These are phyloP conservation scores for Prinsepia uniflora DNA, from an alignment of 306 rosid genomes.

Conservation along the genomic window DNA sequence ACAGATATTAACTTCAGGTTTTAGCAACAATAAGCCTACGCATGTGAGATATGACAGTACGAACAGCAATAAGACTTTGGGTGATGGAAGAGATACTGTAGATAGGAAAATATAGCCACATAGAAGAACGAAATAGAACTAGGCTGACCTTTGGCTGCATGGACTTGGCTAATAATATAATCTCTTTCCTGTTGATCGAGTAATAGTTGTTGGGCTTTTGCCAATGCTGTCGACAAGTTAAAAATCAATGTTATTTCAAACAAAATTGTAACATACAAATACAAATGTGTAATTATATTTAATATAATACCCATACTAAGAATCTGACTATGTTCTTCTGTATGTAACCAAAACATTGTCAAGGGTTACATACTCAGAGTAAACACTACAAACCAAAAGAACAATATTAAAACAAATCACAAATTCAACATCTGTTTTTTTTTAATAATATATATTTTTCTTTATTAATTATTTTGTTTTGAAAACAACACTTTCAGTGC, in stretches of 20 bases:
- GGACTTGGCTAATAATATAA: constrained; percentile 79
- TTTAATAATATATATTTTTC: too few relatives aligned
- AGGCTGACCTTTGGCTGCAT: constrained; percentile 84
- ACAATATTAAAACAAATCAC: background rate
- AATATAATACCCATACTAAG: background rate
- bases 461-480: background rate
- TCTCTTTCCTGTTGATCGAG: constrained; percentile 93
- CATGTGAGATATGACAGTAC: background rate
- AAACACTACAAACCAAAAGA: background rate
- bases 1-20: background rate
- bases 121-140: constrained; percentile 4
- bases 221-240: constrained; percentile 65
- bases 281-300: background rate
- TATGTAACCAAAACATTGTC: background rate
- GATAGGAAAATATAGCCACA: constrained; percentile 6
- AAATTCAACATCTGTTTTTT: background rate
- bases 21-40: background rate
- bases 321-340: background rate
- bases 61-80: background rate
- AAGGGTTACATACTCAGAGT: background rate
- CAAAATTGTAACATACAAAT: constrained; percentile 18
- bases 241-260: constrained; percentile 20
- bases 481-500: background rate
- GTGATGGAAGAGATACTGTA: background rate
- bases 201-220: constrained; percentile 90